Evolutionary conservation across 352 stramenopile species (phyloP), one percentile per base, ranked within the genome.

Genomic region (Globisporangium abappressorium): DNA sequence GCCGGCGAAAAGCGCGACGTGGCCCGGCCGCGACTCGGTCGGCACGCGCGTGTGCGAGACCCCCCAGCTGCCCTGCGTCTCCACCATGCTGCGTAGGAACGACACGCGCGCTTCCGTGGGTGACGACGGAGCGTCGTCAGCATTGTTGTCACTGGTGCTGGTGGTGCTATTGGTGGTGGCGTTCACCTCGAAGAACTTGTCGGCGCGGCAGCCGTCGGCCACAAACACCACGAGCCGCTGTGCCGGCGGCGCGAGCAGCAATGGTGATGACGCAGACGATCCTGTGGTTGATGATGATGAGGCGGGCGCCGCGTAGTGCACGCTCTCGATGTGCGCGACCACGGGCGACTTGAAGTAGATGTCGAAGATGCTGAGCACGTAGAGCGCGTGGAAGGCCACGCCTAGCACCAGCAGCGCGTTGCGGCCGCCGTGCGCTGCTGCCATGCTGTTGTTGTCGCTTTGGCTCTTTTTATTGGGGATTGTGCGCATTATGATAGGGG

Each of bases 331-430:
- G 68, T 88, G 78, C 26, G 70, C 70, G 38, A 94, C 88, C 3
- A 96, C 82, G 41, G 86, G 88, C 9, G 86, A 94, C 66, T 84
- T 93, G 76, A 96, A 96, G 86, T 96, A 96, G 62, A 96, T 94
- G 75, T 96, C 88, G 68, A 96, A 94, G 79, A 96, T 94, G 68
- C 88, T 96, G 28, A 94, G 75, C 66, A 96, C 84, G 80, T 96
- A 96, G 56, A 90, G 68, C 26, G 76, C 80, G 71, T 96, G 88
- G 77, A 96, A 93, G 58, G 81, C 55, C 53, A 93, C 85, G 67
- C 86, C 86, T 34, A 94, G 78, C 67, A 91, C 53, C 38, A 94
- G 75, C 46, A 94, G 70, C 51, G 49, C 47, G 41, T 47, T 47
- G 41, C 41, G 41, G 41, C 41, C 41, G 41, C 14, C 41, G 41